Conservation (phyloP, 1,284 basidiomycete species). For the Athelia sp. region DNA sequence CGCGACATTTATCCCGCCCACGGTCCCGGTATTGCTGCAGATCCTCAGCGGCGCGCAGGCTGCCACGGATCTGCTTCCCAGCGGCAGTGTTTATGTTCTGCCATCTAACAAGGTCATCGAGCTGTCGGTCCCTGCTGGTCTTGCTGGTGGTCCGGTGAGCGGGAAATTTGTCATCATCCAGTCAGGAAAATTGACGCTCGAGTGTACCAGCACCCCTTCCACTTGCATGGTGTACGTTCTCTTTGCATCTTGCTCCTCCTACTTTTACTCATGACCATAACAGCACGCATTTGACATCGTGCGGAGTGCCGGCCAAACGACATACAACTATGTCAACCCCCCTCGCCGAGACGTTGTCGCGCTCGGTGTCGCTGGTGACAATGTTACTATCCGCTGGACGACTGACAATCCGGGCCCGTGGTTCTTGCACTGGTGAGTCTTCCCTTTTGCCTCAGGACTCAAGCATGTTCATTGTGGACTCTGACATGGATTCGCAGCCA, state of each 20-base stretch:
- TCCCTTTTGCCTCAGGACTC: neutral
- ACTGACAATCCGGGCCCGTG: slow-evolving; percentile 11
- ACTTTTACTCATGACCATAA: neutral
- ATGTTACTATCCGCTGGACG: slow-evolving; percentile 21
- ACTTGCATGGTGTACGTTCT: slow-evolving; percentile 8
- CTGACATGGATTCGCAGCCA: no score
- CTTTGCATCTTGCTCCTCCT: neutral
- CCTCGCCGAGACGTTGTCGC: slow-evolving; percentile 18
- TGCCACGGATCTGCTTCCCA: slow-evolving; percentile 8
- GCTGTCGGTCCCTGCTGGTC: slow-evolving; percentile 5
- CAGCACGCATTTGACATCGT: slow-evolving; percentile 10
- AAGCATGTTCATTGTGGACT: no score
- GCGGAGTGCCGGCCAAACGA: slow-evolving; percentile 4
- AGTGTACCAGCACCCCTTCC: slow-evolving; percentile 8
- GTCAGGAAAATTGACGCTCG: neutral
- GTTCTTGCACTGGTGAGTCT: slow-evolving; percentile 1
- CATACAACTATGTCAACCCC: slow-evolving; percentile 16
- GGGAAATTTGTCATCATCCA: neutral
- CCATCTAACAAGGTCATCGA: slow-evolving; percentile 8
- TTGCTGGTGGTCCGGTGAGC: slow-evolving; percentile 3
- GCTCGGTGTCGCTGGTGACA: slow-evolving; percentile 14
- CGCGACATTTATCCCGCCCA: slow-evolving; percentile 17
- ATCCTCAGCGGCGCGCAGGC: slow-evolving; percentile 18
- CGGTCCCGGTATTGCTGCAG: slow-evolving; percentile 23
- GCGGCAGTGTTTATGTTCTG: slow-evolving; percentile 5